These are phyloP conservation scores for Dioscorea cayenensis DNA, from an alignment of 116 monocot species.

Conservation along the genomic window DNA sequence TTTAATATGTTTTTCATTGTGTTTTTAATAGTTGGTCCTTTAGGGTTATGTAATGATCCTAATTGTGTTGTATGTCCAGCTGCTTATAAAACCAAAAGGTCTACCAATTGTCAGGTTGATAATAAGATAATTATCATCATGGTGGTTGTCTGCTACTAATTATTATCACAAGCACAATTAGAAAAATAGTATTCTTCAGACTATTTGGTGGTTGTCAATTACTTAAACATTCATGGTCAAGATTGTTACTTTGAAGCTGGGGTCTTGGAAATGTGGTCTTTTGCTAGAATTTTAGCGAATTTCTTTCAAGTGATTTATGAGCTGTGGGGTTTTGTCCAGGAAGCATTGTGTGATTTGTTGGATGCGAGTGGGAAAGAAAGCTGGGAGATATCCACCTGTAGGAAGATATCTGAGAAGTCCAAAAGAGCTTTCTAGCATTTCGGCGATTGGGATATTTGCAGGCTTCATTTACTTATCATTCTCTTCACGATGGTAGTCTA, in stretches of 20 bases:
- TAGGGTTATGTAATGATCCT: constrained; percentile 66
- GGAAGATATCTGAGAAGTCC: constrained; percentile 72
- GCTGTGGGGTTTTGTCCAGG: constrained; percentile 32
- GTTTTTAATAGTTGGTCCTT: too few species aligned
- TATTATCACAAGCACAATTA: too few species aligned
- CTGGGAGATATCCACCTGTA: constrained; percentile 70
- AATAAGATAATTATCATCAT: constrained; percentile 22
- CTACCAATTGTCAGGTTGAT: constrained; percentile 19
- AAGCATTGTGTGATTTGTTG: constrained; percentile 73
- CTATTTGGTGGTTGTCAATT: too few species aligned
- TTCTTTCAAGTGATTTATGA: neutral
- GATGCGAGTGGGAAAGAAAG: constrained; percentile 81
- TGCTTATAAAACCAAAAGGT: constrained; percentile 34
- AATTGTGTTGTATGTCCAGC: constrained; percentile 63
- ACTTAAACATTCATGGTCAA: too few species aligned
- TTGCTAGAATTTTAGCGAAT: neutral
- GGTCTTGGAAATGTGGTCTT: constrained; percentile 19
- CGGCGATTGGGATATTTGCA: constrained; percentile 79
- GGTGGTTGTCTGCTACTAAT: too few species aligned
- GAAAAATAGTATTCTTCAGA: too few species aligned
- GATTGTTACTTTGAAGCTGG: constrained; percentile 90
- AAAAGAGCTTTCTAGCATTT: constrained; percentile 91
- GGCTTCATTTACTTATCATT: constrained; percentile 19
- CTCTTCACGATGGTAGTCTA: neutral
- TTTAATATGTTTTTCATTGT: too few species aligned